Conservation (phyloP, 352 stramenopile genomes). For the Globisporangium abappressorium region DNA sequence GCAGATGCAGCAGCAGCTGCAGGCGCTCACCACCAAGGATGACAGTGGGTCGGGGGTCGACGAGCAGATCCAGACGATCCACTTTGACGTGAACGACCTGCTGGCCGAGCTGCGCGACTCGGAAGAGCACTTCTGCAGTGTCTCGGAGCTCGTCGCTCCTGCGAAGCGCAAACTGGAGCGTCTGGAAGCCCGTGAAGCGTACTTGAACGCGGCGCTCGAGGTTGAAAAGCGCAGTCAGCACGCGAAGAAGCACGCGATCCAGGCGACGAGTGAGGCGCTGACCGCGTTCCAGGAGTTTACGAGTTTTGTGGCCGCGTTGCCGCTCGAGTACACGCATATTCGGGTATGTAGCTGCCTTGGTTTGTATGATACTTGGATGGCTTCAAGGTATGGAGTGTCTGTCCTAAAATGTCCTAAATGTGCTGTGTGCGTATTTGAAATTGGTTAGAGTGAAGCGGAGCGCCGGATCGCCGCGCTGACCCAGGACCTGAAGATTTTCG, state of each 20-base stretch:
- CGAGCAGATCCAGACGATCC: neutral
- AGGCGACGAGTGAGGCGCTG: conserved; percentile 46
- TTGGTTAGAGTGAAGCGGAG: conserved; percentile 36
- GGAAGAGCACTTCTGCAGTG: conserved; percentile 44
- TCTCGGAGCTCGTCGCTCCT: conserved; percentile 41
- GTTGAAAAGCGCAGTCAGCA: conserved; percentile 51
- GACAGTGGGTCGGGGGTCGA: neutral
- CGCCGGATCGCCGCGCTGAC: conserved; percentile 45
- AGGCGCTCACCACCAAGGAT: neutral
- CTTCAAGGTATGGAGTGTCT: neutral
- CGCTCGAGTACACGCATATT: conserved; percentile 41
- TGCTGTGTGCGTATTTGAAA: conserved; percentile 2
- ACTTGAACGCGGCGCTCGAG: conserved; percentile 45
- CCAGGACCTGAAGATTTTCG: conserved; percentile 44
- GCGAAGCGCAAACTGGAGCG: conserved; percentile 26
- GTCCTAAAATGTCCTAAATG: neutral
- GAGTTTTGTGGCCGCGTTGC: conserved; percentile 36
- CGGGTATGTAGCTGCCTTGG: conserved; percentile 24
- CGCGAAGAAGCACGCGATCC: conserved; percentile 28
- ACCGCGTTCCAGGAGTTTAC: conserved; percentile 40
- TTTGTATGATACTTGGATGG: neutral
- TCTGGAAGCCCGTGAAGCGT: conserved; percentile 40
- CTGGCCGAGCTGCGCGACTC: conserved; percentile 23
- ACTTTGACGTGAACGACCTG: conserved; percentile 13
- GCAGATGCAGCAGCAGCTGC: conserved; percentile 5